phyloP scores from a whole-genome alignment of 176 grass and related monocot species.

The Calamus simplicifolius region DNA sequence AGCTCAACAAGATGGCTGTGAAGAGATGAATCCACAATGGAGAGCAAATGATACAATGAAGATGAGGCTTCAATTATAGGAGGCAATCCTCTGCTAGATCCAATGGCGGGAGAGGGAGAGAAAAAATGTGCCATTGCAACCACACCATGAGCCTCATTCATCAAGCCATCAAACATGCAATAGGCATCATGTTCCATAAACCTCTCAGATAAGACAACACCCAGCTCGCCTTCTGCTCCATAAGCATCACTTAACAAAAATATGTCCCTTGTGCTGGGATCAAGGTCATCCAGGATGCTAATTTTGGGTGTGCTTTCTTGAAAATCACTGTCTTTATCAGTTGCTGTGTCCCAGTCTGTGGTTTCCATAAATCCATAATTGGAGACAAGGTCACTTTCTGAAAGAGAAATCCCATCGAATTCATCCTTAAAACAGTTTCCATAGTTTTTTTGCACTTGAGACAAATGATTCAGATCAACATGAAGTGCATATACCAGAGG shows the following conservation, averaged over 20 bases:
- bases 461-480: constrained; percentile 64
- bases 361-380: constrained; percentile 51
- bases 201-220: constrained; percentile 82
- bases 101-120: constrained; percentile 35
- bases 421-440: constrained; percentile 74
- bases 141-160: constrained; percentile 57
- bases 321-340: constrained; percentile 27
- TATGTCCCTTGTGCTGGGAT: constrained; percentile 60
- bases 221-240: constrained; percentile 90
- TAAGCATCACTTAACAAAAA: constrained; percentile 88
- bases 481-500: constrained; percentile 94
- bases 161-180: constrained; percentile 81
- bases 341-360: constrained; percentile 1
- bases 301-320: constrained; percentile 32
- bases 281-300: constrained; percentile 59
- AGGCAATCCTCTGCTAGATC: constrained; percentile 44
- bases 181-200: constrained; percentile 99
- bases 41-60: constrained; percentile 88
- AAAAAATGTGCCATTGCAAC: constrained; percentile 80
- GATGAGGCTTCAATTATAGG: constrained; percentile 91
- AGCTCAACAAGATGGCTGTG: constrained; percentile 91
- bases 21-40: constrained; percentile 64
- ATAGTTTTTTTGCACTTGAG: constrained; percentile 61
- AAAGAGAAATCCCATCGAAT: constrained; percentile 59
- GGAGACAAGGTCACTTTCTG: constrained; percentile 54